Evolutionary conservation across 495 filamentous ascomycete species (phyloP), one percentile per base, ranked within the genome.

Genomic region (Lophium mytilinum): DNA sequence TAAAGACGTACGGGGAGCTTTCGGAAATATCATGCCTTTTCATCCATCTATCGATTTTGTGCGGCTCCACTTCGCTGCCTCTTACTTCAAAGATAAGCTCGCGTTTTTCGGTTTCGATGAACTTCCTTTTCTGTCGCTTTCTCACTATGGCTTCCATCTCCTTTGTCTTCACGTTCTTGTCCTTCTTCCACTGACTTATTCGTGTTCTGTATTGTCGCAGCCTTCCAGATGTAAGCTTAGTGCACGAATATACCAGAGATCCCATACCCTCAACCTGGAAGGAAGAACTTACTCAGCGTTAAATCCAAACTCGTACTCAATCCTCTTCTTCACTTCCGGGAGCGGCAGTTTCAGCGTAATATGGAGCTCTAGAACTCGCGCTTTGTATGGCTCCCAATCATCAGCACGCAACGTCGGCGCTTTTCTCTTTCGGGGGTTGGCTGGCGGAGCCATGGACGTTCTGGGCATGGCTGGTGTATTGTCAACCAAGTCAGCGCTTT

Each of bases 71-170:
- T 53, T 12, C 18, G 49, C 39, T 45, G 42, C 56, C 56, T 21
- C 61, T 50, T 19, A 64, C 61, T 24, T 12, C 46, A 41, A 60
- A 59, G 7, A 18, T 49, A 10, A 60, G 48, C 46, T 59, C 33
- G n/a, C 40, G 18, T 50, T 60, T 64, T 21, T 53, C 40, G 52
- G 3, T 15, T 37, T 64, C 56, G 14, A 56, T 30, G 34, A 64
- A 52, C 46, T 56, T 64, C 34, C 61, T 60, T 60, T 39, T 46
- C 37, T 67, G 56, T 51, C 50, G 51, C 54, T 68, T 68, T 42
- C 64, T 58, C 17, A 68, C 61, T 39, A 70, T 62, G 15, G 64
- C 64, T 61, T 56, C 58, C 66, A 70, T 70, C 54, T 70, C 68
- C 3, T 51, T 1, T 37, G 60, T 54, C 52, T 70, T 68, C 34